These are phyloP conservation scores for Xylaria sp. DNA, from an alignment of 2,329 filamentous ascomycete species.

Conservation along the genomic window DNA sequence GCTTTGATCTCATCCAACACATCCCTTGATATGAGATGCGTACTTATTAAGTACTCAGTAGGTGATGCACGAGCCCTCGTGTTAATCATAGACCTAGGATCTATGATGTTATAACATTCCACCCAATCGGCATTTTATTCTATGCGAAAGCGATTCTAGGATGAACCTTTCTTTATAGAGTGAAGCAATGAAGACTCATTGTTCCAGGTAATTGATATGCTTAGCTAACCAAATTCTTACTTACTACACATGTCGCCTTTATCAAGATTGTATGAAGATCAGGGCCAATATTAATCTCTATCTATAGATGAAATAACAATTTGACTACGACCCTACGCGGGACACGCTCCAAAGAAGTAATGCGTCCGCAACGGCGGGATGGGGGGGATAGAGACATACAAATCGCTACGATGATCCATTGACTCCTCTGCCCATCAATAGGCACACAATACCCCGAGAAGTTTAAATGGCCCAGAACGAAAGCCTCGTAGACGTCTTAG, in stretches of 20 bases:
- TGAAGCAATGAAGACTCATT: not conserved
- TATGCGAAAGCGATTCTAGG: no score
- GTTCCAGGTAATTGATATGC: not conserved
- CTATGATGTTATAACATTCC: no score
- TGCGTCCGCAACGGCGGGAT: not conserved
- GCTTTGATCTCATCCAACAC: no score
- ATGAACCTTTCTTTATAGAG: not conserved
- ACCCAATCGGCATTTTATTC: no score
- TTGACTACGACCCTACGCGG: conserved; percentile 12
- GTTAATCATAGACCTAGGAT: no score
- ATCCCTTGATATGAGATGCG: no score
- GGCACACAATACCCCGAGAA: not conserved
- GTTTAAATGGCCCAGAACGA: conserved; percentile 33
- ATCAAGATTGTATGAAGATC: not conserved
- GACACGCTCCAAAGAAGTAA: conserved; percentile 10
- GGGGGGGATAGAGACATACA: not conserved
- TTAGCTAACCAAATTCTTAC: not conserved
- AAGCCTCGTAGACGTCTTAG: conserved; percentile 50
- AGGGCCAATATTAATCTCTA: not conserved
- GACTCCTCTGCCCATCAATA: not conserved
- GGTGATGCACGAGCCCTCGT: no score
- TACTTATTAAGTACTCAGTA: not conserved
- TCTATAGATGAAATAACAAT: not conserved
- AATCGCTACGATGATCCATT: not conserved
- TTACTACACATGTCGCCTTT: not conserved